Evolutionary conservation across 352 stramenopile genomes (phyloP), one percentile per base, ranked within the genome.

Genomic region (Globisporangium ultimum): DNA sequence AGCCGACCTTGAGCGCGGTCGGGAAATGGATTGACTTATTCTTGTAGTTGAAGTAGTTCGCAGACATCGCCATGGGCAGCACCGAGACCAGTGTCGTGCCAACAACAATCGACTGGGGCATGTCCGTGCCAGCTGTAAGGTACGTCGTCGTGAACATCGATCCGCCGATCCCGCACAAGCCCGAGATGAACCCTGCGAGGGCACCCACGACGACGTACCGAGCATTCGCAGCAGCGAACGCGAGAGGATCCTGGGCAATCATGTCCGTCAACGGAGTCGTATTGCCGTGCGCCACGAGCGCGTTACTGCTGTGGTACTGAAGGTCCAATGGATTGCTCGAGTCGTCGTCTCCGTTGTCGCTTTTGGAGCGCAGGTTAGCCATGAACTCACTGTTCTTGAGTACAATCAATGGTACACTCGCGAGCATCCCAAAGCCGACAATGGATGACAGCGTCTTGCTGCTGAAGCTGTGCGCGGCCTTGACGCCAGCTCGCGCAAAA

Each of bases 141-240:
- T 70, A 72, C 15, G 63, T 66, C 18, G 62, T 70, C 61, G 65
- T 72, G 43, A 72, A 32, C 14, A 72, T 68, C 34, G 56, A 53
- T 17, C 66, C 66, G n/a, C 66, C 66, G 20, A 72, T 56, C 10
- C 66, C 61, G 34, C 61, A 70, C 14, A 72, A 55, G 1, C 66
- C 66, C 1, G 66, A 72, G 56, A 72, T 50, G 42, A 72, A 72
- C 20, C 66, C 66, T 12, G 66, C 56, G 42, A 70, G 21, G 4
- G 66, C 61, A 4, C 66, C 62, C 13, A 67, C 56, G 1, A 48
- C 40, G 6, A 63, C 12, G 48, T 72, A 72, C 46, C 47, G 53
- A 22, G 36, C 17, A 41, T 72, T 72, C 28, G 46, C 61, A 10
- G 32, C 40, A 9, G 49, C 41, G 40, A 72, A 66, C 12, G 12